A percentile compares a stretch with the other conserved stretches of the same genome.
These are phyloP conservation scores for Simmondsia chinensis DNA, from an alignment of 148 eudicot species.

Conservation along the genomic window DNA sequence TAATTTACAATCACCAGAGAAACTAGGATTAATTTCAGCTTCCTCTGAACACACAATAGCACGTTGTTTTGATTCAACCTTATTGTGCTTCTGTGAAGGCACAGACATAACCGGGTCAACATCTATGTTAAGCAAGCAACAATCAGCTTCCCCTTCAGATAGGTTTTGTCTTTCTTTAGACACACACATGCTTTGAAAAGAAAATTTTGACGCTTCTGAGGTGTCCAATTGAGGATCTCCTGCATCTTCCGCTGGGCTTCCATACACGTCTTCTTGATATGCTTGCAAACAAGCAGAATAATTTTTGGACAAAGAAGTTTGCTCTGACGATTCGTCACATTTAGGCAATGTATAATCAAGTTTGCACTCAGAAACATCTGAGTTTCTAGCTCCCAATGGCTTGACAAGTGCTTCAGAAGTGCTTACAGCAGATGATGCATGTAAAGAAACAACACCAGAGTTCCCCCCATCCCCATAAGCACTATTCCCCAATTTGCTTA, in stretches of 20 bases:
- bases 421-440: neutral
- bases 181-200: too few relatives aligned
- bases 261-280: constrained; percentile 1
- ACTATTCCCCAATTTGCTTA: too few relatives aligned
- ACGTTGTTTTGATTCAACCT: neutral
- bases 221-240: constrained; percentile 5
- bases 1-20: neutral
- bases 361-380: neutral
- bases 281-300: neutral
- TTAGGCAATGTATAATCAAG: neutral
- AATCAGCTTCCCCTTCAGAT: neutral
- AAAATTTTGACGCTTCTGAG: constrained; percentile 7
- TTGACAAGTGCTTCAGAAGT: neutral
- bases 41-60: neutral
- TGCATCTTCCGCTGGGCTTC: neutral
- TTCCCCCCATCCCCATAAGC: neutral
- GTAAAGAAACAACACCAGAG: constrained; percentile 3
- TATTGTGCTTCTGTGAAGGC: neutral
- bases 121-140: neutral
- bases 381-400: neutral
- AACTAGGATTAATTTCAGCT: neutral
- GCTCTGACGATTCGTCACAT: neutral
- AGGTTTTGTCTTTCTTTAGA: neutral
- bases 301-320: neutral
- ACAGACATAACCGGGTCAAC: neutral